Base-by-base conservation (phyloP, 257 asterid species). In the Capsicum pubescens region DNA sequence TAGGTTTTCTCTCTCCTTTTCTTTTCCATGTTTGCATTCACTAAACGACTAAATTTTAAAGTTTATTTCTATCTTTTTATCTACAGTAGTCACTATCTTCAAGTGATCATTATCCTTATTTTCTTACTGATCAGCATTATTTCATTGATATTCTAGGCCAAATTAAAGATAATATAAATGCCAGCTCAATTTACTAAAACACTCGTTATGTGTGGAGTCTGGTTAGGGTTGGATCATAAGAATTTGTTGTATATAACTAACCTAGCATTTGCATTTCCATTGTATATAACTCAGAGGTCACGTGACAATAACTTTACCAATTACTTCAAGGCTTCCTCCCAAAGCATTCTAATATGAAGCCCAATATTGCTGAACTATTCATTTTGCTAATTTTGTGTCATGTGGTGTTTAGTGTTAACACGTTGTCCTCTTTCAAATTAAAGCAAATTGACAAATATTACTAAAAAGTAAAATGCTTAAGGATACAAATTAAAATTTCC, bases 61-160 rank as follows among this genome's bases (percentile, higher is more conserved):
- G 54, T 39, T 16, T 68, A 36, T 68, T 15, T 68, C 77, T 0
- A 15, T 39, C 26, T 39, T 68, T 68, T 36, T 15, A 68, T 16
- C 14, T 68, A 52, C 6, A 36, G 4, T 39, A 39, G 77, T 68
- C 77, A 68, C 77, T 68, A 68, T 67, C 76, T 67, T 67, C 50
- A 68, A 39, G 54, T 39, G 7, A 36, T 68, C 77, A 15, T 68
- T 68, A 68, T 68, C 54, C 77, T 68, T 36, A 14, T 14, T 36
- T 68, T 32, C 48, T 13, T 32, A 66, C n/a, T 32, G 46, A 32
- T 67, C 50, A 67, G 50, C 74, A 67, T 67, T 67, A 67, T 14
- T 67, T 68, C 79, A 70, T 4, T 9, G 19, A 16, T 39, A 69
- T 9, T 17, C 15, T 42, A 42, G 56, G 56, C 79, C 7, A 64